phyloP scores from a whole-genome alignment of 1,284 basidiomycete species.

The Acaromyces ingoldii region DNA sequence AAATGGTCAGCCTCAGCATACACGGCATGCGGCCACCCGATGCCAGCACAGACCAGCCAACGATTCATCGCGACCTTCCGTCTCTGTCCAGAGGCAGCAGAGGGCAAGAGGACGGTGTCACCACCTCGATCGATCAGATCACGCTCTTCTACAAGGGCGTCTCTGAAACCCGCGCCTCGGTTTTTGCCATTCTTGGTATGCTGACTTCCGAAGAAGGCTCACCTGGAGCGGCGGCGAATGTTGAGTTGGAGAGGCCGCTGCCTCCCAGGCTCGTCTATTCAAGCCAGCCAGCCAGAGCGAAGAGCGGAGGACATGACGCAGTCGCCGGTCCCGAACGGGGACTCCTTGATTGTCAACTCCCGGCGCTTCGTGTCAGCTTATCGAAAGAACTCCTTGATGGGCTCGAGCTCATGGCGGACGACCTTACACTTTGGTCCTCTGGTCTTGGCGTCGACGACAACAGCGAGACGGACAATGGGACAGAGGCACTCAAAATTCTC shows the following conservation, averaged over 20 bases:
- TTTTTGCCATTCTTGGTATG: neutral
- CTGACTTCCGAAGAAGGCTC: neutral
- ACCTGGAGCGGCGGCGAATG: no score
- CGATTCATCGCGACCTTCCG: no score
- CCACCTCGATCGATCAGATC: neutral
- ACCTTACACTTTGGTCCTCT: constrained; percentile 23
- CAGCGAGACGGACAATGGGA: constrained; percentile 16
- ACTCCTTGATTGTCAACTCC: constrained; percentile 17
- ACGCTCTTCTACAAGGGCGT: neutral
- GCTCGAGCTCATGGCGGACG: constrained; percentile 37
- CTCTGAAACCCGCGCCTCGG: neutral
- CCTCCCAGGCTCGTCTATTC: neutral
- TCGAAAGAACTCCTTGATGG: constrained; percentile 29
- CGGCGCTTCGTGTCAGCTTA: constrained; percentile 19
- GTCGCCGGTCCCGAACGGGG: no score
- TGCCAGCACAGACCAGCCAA: no score
- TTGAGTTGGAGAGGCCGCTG: neutral
- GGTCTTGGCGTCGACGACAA: constrained; percentile 13
- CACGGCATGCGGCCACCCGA: no score
- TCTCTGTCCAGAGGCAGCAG: no score
- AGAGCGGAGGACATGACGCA: no score
- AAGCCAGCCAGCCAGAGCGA: no score
- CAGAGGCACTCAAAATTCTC: constrained; percentile 28
- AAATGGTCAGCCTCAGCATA: neutral
- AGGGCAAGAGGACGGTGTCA: neutral